Evolutionary conservation across 306 rosid genomes (phyloP).

Genomic region (Acacia confusa): DNA sequence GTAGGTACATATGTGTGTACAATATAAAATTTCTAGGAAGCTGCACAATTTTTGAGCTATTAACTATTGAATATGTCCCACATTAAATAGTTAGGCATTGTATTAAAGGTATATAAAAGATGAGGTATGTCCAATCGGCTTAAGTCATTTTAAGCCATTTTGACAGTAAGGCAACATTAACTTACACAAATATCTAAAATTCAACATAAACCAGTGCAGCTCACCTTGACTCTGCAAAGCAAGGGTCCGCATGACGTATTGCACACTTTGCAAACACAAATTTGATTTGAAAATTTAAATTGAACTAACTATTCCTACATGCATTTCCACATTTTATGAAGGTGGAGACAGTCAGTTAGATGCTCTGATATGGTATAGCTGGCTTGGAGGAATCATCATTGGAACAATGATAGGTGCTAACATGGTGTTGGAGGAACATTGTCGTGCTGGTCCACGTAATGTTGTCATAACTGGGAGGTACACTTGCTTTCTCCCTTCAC

Average conservation of each 20-base stretch:
- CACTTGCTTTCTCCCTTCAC: background rate
- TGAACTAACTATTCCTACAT: background rate
- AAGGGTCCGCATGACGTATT: background rate
- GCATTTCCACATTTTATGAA: conserved; percentile 29
- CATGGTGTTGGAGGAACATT: conserved; percentile 86
- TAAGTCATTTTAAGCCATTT: no score
- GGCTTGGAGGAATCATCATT: conserved; percentile 91
- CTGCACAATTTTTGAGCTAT: background rate
- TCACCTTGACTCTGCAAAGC: background rate
- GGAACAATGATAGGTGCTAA: conserved; percentile 97
- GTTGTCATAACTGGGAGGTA: conserved; percentile 96
- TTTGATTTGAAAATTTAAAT: conserved; percentile 2
- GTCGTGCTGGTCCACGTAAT: conserved; percentile 91
- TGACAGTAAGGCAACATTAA: no score
- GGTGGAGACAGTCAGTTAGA: conserved; percentile 71
- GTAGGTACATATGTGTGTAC: background rate
- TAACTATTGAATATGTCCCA: no score
- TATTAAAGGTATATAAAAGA: no score
- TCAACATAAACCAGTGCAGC: no score
- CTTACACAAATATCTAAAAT: no score
- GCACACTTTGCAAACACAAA: background rate
- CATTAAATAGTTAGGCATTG: no score
- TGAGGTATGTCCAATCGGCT: no score
- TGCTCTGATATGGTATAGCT: conserved; percentile 66
- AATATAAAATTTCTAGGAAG: background rate